phyloP scores from a whole-genome alignment of 805 yeast species.

The Metschnikowia koreensis region DNA sequence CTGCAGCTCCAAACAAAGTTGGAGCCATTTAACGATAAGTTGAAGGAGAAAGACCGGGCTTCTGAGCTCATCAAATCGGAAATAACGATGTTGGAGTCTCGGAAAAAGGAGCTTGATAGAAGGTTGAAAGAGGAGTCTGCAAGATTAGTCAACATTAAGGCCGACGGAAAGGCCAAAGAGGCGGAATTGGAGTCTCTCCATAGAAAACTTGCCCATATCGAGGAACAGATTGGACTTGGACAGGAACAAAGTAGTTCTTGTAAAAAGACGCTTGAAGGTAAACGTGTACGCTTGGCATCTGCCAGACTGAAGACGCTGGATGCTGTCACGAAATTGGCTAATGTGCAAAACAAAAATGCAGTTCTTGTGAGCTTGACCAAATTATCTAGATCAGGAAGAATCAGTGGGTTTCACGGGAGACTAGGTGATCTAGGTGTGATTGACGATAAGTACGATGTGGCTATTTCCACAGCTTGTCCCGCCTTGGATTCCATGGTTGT shows the following conservation, averaged over 20 bases:
- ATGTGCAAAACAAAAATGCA: slow-evolving; percentile 63
- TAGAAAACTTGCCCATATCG: slow-evolving; percentile 47
- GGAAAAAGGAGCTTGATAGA: slow-evolving; percentile 40
- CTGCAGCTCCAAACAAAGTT: slow-evolving; percentile 59
- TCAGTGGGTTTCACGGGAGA: slow-evolving; percentile 84
- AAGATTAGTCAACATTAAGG: slow-evolving; percentile 44
- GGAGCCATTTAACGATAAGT: slow-evolving; percentile 79
- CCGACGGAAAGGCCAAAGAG: slow-evolving; percentile 51
- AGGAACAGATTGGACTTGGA: slow-evolving; percentile 58
- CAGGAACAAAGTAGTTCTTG: slow-evolving; percentile 55
- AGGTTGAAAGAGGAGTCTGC: slow-evolving; percentile 46
- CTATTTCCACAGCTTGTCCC: slow-evolving; percentile 92
- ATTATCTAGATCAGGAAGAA: slow-evolving; percentile 75
- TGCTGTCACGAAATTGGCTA: slow-evolving; percentile 57
- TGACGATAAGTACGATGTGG: slow-evolving; percentile 85
- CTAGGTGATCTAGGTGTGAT: slow-evolving; percentile 91
- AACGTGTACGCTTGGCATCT: slow-evolving; percentile 51
- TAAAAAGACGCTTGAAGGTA: slow-evolving; percentile 45
- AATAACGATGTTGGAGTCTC: slow-evolving; percentile 55
- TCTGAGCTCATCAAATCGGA: slow-evolving; percentile 64
- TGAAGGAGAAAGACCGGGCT: slow-evolving; percentile 61
- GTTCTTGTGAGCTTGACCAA: slow-evolving; percentile 69
- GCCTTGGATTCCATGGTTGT: slow-evolving; percentile 91
- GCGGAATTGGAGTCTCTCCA: slow-evolving; percentile 44
- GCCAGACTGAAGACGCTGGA: slow-evolving; percentile 65